Evolutionary conservation across 1,284 basidiomycete species (phyloP).

Genomic region (Ustilago cynodontis): DNA sequence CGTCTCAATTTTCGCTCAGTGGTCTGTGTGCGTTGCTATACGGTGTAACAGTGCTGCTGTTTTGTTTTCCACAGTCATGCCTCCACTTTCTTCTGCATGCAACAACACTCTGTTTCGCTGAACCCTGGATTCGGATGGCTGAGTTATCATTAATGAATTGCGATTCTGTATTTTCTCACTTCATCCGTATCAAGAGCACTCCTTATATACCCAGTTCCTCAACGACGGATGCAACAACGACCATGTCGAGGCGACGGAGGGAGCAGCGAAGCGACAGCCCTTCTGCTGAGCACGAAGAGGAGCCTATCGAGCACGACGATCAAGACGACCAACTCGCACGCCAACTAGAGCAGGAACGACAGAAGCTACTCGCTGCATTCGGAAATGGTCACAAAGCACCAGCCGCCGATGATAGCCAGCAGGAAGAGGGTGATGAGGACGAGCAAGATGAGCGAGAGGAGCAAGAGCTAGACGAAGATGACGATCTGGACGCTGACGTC

Average conservation of each 20-base stretch:
- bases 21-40: neutral
- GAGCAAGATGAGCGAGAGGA: neutral
- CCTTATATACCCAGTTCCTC: neutral
- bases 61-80: conserved; percentile 18
- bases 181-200: neutral
- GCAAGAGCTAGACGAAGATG: neutral
- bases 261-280: neutral
- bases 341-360: conserved; percentile 37
- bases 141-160: conserved; percentile 7
- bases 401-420: neutral
- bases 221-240: neutral
- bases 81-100: conserved; percentile 28
- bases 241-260: conserved; percentile 18
- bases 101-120: neutral
- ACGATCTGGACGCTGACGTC: conserved; percentile 1
- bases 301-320: neutral
- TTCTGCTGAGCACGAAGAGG: neutral
- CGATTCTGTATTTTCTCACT: neutral
- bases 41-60: neutral
- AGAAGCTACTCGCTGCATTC: conserved; percentile 28
- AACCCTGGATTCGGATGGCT: conserved; percentile 18
- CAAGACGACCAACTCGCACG: conserved; percentile 25
- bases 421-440: neutral
- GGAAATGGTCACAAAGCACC: neutral
- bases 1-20: conserved; percentile 8